Base-by-base conservation (phyloP, 2,329 filamentous ascomycete genomes). In the Ophiocordyceps camponoti-floridani region DNA sequence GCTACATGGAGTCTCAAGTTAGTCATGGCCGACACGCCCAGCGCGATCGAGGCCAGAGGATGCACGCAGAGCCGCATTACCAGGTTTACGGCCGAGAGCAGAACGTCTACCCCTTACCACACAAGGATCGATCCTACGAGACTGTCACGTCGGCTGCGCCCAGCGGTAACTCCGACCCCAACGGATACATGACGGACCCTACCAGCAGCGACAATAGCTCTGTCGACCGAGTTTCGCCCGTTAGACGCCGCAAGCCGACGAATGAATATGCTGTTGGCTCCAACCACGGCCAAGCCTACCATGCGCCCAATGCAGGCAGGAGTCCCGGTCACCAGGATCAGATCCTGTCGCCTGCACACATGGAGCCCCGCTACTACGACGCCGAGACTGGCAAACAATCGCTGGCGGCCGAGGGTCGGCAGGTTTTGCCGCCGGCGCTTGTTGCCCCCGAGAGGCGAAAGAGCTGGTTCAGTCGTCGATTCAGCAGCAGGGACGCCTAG, bases 131-230 rank as follows among this genome's bases (percentile, higher is more conserved):
- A 51, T 91, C 85, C 2, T 84, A 89, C 61, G 87, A 94, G 59
- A 94, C 86, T 1, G 82, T 93, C 41, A 82, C 82, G 35, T 86
- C 84, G 12, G 82, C 80, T 47, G 77, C 79, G 11, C 80, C 78
- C 19, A 84, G 79, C 55, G 83, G 79, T 43, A 82, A 76, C 52
- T 77, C 80, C 50, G 87, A 94, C 47, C 79, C 79, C 12, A 79
- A 75, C 56, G 80, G 79, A 46, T 88, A 91, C 60, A 80, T 81
- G 51, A 94, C 86, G 47, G 87, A 94, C 57, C 88, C 84, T 40
- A 66, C 73, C 46, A 91, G 84, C 64, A 94, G 87, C 57, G 84
- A 94, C 57, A 94, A 94, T 64, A 93, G 85, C 64, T 94, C 86
- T 2, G 76, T 93, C 52, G 85, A 94, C 57, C 79, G 85, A 49